Conservation (phyloP, 1,284 basidiomycete genomes). For the Erythrobasidium hasegawianum region DNA sequence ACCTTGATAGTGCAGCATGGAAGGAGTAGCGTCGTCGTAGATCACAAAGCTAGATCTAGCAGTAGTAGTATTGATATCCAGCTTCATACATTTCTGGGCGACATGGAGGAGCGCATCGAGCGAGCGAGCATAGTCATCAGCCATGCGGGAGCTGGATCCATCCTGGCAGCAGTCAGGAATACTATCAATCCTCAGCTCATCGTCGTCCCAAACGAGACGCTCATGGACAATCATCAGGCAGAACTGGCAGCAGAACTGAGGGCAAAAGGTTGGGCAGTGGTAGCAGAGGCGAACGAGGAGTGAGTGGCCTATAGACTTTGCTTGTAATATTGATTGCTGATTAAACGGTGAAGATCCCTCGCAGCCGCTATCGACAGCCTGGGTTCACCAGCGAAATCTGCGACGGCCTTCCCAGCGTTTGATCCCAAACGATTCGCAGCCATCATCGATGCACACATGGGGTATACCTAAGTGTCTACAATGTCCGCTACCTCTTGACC, state of each 20-base stretch:
- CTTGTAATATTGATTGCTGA: no score
- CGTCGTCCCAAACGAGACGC: slow-evolving; percentile 79
- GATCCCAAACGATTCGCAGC: slow-evolving; percentile 27
- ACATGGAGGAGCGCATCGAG: slow-evolving; percentile 63
- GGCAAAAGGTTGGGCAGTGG: slow-evolving; percentile 53
- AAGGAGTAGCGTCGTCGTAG: slow-evolving; percentile 50
- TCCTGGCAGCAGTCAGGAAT: slow-evolving; percentile 73
- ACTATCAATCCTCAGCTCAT: slow-evolving; percentile 55
- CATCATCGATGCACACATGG: slow-evolving; percentile 38
- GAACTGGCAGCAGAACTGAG: slow-evolving; percentile 75
- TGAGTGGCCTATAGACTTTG: no score
- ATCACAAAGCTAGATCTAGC: slow-evolving; percentile 46
- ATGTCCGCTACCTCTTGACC: slow-evolving; percentile 9
- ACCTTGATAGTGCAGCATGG: slow-evolving; percentile 72
- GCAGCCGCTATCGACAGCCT: not conserved
- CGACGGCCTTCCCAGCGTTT: slow-evolving; percentile 20
- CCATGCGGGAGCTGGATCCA: slow-evolving; percentile 93
- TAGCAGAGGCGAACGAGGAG: slow-evolving; percentile 14
- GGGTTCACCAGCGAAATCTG: not conserved
- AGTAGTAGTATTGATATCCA: slow-evolving; percentile 58
- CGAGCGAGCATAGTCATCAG: slow-evolving; percentile 75
- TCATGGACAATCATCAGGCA: slow-evolving; percentile 90
- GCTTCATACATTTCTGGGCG: slow-evolving; percentile 67
- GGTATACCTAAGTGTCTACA: slow-evolving; percentile 20
- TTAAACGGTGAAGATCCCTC: no score